Evolutionary conservation across 768 basidiomycete species (phyloP).

Genomic region (Fomitopsis serialis): DNA sequence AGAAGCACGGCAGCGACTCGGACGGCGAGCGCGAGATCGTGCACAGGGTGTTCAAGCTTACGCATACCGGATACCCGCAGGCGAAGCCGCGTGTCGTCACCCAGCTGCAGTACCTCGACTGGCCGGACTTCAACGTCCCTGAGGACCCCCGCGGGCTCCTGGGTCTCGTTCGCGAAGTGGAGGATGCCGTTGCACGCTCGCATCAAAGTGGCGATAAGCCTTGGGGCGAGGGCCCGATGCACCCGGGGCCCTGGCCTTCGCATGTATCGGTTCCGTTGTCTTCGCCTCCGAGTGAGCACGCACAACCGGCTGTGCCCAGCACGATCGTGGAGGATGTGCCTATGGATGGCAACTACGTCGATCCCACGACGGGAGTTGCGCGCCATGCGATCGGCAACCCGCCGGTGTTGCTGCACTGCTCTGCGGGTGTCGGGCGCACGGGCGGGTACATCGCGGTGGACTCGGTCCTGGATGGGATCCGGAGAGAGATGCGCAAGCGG

Average conservation of each 20-base stretch:
- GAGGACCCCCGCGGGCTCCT: slow-evolving; percentile 74
- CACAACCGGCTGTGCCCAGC: neutral
- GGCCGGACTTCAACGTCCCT: slow-evolving; percentile 97
- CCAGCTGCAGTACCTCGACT: slow-evolving; percentile 90
- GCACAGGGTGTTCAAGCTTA: slow-evolving; percentile 64
- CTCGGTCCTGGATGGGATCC: slow-evolving; percentile 73
- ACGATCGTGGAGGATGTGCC: neutral
- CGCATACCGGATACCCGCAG: slow-evolving; percentile 54
- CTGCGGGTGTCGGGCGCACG: slow-evolving; percentile 92
- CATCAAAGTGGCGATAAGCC: slow-evolving; percentile 16
- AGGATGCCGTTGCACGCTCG: slow-evolving; percentile 23
- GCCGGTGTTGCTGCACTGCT: slow-evolving; percentile 82
- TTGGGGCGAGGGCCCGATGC: slow-evolving; percentile 21
- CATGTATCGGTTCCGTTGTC: slow-evolving; percentile 1
- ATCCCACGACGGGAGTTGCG: slow-evolving; percentile 51
- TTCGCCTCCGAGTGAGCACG: neutral
- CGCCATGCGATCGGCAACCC: slow-evolving; percentile 45
- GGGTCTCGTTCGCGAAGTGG: slow-evolving; percentile 69
- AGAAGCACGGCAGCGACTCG: slow-evolving; percentile 5
- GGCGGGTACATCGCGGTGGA: slow-evolving; percentile 92
- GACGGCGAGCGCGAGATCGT: slow-evolving; percentile 26
- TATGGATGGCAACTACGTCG: slow-evolving; percentile 27
- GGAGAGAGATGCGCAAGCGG: slow-evolving; percentile 46
- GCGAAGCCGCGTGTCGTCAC: slow-evolving; percentile 61
- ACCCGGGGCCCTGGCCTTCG: slow-evolving; percentile 7